Evolutionary conservation across 257 asterid species (phyloP), one percentile per base, ranked within the genome.

Genomic region (Striga asiatica): DNA sequence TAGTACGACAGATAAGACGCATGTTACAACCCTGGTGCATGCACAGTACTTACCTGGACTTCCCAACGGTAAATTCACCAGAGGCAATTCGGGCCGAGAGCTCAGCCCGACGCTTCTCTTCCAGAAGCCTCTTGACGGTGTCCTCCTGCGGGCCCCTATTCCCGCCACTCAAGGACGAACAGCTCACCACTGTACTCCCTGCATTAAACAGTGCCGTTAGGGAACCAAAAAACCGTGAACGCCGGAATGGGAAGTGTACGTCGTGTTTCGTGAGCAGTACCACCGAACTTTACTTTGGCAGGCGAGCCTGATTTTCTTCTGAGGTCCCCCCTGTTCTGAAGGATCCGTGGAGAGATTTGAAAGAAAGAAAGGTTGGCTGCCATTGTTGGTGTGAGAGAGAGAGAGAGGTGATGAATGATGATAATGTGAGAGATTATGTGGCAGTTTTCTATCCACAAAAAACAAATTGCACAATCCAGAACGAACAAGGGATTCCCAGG

Each of bases 81-180:
- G 94, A 78, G 56, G 94, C 87, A 42, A 89, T 89, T 14, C 97
- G 89, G 60, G 89, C 81, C 64, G 95, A 85, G 63, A 89, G 78
- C 68, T 83, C 85, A 41, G 88, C 94, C 43, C 89, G 73, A 24
- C 82, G 76, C 68, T 83, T 89, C 74, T 76, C 84, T 52, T 85
- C 77, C 54, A 71, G 56, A 60, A 73, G 69, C 74, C 66, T 78
- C 54, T 80, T 77, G 6, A 72, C 76, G 22, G 78, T 56, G 22
- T 81, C 77, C 19, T 73, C 80, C 24, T 55, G 29, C 6, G 72
- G 66, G 43, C 58, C 73, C 45, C 68, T 75, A 46, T 66, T 74
- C 50, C 86, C 92, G 62, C 75, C 77, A 47, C 56, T 57, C 64
- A 85, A 76, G 64, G 46, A 62, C 56, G 80, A 69, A 51, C 95